Evolutionary conservation across 179 eudicot species (phyloP).

Genomic region (Patellifolia procumbens): DNA sequence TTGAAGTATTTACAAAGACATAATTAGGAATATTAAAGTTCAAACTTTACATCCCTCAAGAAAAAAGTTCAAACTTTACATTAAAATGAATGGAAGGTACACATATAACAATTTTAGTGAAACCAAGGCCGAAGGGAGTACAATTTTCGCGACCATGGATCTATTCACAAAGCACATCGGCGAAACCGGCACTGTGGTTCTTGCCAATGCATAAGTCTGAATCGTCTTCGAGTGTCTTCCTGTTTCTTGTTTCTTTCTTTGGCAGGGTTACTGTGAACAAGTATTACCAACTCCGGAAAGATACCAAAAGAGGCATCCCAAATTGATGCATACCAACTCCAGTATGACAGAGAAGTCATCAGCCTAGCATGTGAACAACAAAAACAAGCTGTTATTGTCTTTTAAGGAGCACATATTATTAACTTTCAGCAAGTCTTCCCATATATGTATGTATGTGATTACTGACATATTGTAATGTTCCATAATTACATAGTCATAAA

Average conservation of each 20-base stretch:
- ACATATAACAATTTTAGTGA: too few relatives aligned
- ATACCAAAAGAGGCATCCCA: not conserved
- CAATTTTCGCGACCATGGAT: not conserved
- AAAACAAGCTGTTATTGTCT: not conserved
- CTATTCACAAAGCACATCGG: not conserved
- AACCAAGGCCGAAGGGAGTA: too few relatives aligned
- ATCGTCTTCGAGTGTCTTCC: not conserved
- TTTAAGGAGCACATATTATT: not conserved
- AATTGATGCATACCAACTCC: conserved; percentile 4
- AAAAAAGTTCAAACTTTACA: too few relatives aligned
- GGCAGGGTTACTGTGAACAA: not conserved
- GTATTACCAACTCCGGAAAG: not conserved
- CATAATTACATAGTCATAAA: not conserved
- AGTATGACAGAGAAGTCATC: not conserved
- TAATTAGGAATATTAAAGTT: too few relatives aligned
- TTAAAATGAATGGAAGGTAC: too few relatives aligned
- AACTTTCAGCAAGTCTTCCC: conserved; percentile 2
- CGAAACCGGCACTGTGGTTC: not conserved
- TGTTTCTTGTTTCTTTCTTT: not conserved
- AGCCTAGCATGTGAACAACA: conserved; percentile 4
- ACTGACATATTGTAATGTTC: not conserved
- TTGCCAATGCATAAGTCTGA: not conserved
- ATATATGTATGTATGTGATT: not conserved
- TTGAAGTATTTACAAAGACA: too few relatives aligned
- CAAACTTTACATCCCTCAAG: too few relatives aligned